Evolutionary conservation across 2,329 filamentous ascomycete species (phyloP).

Genomic region (Beauveria sp.): DNA sequence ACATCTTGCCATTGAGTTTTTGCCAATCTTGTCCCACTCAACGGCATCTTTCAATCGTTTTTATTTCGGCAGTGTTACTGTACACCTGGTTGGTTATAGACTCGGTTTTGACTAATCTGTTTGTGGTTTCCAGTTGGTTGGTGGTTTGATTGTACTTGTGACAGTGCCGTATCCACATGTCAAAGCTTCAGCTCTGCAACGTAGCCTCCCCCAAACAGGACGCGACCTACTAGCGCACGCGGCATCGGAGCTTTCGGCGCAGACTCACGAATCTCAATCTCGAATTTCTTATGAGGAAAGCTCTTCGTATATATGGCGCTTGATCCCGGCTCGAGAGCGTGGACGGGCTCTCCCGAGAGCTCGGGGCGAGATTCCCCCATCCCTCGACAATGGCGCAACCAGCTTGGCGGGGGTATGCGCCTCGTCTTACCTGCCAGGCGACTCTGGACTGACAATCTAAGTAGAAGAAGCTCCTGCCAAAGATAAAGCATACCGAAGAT

Average conservation of each 20-base stretch:
- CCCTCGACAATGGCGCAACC: conserved; percentile 68
- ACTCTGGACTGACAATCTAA: background rate
- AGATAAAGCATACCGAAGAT: conserved; percentile 73
- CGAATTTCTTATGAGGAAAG: conserved; percentile 10
- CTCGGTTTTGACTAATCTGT: background rate
- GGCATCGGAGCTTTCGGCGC: background rate
- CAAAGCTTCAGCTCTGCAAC: conserved; percentile 13
- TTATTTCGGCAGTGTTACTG: too few species aligned
- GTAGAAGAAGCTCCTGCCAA: conserved; percentile 48
- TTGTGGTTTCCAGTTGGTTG: background rate
- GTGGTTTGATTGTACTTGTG: background rate
- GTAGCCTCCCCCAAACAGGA: conserved; percentile 15
- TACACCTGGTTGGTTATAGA: too few species aligned
- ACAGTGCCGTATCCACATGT: conserved; percentile 4
- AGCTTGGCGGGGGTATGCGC: conserved; percentile 64
- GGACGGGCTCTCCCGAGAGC: conserved; percentile 68
- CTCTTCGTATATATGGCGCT: conserved; percentile 48
- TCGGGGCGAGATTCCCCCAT: conserved; percentile 74
- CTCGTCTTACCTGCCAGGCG: background rate
- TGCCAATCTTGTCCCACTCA: too few species aligned
- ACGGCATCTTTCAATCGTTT: too few species aligned
- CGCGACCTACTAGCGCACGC: conserved; percentile 4
- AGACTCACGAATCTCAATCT: conserved; percentile 7
- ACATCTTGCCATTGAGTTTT: too few species aligned
- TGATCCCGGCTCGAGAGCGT: conserved; percentile 49